These are phyloP conservation scores for Castanea sativa DNA, from an alignment of 306 rosid species.

Conservation along the genomic window DNA sequence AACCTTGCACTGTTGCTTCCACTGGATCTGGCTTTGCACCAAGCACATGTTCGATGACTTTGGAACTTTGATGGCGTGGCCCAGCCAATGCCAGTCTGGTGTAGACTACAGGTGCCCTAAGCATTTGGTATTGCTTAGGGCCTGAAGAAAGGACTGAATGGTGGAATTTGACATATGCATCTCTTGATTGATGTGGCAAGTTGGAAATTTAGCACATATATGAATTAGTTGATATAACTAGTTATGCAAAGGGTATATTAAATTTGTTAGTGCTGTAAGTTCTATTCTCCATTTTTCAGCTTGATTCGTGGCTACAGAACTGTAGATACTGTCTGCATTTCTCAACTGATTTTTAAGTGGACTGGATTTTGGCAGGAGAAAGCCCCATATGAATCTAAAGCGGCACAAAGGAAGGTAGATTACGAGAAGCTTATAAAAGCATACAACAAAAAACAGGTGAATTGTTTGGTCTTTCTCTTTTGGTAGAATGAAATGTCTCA, in stretches of 20 bases:
- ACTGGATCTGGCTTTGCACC: constrained; percentile 8
- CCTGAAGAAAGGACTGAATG: constrained; percentile 1
- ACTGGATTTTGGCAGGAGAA: constrained; percentile 9
- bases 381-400: constrained; percentile 1
- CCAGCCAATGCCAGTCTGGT: constrained; percentile 8
- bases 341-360: not conserved
- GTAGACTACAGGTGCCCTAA: not conserved
- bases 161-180: constrained; percentile 9
- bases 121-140: not conserved
- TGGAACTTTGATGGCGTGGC: constrained; percentile 7
- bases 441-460: constrained; percentile 10
- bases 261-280: constrained; percentile 6
- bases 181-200: constrained; percentile 11
- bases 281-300: constrained; percentile 1
- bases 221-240: constrained; percentile 11
- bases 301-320: not conserved
- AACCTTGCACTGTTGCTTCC: constrained; percentile 13
- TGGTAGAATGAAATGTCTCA: not conserved
- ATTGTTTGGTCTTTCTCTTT: not conserved
- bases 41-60: constrained; percentile 8
- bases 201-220: constrained; percentile 11
- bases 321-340: constrained; percentile 3
- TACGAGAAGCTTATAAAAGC: constrained; percentile 1
- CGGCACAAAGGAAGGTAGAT: not conserved
- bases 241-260: constrained; percentile 9